These are phyloP conservation scores for Akanthomyces lecanii DNA, from an alignment of 2,329 filamentous ascomycete species.

Conservation along the genomic window DNA sequence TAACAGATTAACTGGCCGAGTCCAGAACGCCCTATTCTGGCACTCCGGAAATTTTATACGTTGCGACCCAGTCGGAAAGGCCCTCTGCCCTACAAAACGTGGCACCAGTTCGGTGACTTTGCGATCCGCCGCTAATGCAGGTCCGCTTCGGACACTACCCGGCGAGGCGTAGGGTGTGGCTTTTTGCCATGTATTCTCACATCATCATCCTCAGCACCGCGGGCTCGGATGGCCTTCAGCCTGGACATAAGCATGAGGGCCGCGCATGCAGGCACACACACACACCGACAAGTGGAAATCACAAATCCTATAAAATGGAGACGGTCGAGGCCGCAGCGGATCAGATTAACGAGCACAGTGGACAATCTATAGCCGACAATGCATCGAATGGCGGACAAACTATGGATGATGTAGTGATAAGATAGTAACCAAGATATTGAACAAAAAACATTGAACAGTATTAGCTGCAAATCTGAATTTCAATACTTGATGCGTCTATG, in stretches of 20 bases:
- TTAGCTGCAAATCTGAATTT: neutral
- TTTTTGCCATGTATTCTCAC: neutral
- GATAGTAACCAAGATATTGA: too few species aligned
- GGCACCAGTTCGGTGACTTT: neutral
- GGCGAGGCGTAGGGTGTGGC: neutral
- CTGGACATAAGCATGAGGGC: neutral
- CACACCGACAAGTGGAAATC: too few species aligned
- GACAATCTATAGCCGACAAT: neutral
- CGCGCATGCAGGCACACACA: neutral
- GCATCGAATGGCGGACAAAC: too few species aligned
- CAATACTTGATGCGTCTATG: slow-evolving; percentile 11
- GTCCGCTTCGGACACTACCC: neutral
- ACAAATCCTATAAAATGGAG: too few species aligned
- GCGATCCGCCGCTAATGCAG: slow-evolving; percentile 4
- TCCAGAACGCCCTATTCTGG: neutral
- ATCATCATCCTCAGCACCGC: neutral
- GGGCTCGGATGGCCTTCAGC: neutral
- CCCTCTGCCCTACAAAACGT: neutral
- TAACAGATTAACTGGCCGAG: neutral
- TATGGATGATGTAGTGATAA: neutral
- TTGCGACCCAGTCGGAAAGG: too few species aligned
- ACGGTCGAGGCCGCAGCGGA: too few species aligned
- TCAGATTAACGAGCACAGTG: too few species aligned
- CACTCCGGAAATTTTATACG: too few species aligned
- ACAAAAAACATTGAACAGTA: neutral